phyloP scores from a whole-genome alignment of 1,284 basidiomycete genomes.

The Malassezia sympodialis region DNA sequence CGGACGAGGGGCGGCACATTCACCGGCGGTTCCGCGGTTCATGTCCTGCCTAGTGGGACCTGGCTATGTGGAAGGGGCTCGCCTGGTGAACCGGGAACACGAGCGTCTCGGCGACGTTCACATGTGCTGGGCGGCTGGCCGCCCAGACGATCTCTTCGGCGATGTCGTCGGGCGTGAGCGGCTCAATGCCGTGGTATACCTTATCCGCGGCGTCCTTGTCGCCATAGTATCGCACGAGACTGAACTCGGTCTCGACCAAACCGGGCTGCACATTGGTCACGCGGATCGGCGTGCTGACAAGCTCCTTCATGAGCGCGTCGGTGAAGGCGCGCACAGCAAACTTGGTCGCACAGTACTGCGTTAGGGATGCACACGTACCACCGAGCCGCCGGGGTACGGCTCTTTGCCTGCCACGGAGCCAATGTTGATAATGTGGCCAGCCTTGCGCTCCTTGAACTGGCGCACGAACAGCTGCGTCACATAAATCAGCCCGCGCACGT shows the following conservation, averaged over 20 bases:
- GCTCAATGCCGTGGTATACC: conserved; percentile 42
- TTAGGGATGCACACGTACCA: conserved; percentile 3
- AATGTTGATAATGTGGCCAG: conserved; percentile 89
- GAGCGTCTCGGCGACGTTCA: conserved; percentile 39
- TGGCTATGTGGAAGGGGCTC: conserved; percentile 29
- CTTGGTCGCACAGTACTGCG: conserved; percentile 56
- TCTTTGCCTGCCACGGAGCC: conserved; percentile 87
- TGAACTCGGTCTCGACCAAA: conserved; percentile 65
- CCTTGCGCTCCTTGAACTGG: conserved; percentile 68
- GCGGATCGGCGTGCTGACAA: conserved; percentile 62
- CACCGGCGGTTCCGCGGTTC: not conserved
- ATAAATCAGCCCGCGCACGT: conserved; percentile 77
- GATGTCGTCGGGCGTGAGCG: conserved; percentile 40
- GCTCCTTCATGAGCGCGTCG: conserved; percentile 68
- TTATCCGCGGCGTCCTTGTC: conserved; percentile 30
- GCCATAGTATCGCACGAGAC: conserved; percentile 31
- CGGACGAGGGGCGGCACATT: not conserved
- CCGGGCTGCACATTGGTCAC: conserved; percentile 53
- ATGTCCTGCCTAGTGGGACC: not conserved
- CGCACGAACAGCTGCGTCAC: conserved; percentile 59
- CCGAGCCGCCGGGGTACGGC: conserved; percentile 58
- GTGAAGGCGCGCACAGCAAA: conserved; percentile 82
- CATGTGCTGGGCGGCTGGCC: conserved; percentile 57
- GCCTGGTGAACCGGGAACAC: conserved; percentile 43
- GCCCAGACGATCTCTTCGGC: conserved; percentile 98